Base-by-base conservation (phyloP, 2,329 filamentous ascomycete species). In the Colletotrichum destructivum region DNA sequence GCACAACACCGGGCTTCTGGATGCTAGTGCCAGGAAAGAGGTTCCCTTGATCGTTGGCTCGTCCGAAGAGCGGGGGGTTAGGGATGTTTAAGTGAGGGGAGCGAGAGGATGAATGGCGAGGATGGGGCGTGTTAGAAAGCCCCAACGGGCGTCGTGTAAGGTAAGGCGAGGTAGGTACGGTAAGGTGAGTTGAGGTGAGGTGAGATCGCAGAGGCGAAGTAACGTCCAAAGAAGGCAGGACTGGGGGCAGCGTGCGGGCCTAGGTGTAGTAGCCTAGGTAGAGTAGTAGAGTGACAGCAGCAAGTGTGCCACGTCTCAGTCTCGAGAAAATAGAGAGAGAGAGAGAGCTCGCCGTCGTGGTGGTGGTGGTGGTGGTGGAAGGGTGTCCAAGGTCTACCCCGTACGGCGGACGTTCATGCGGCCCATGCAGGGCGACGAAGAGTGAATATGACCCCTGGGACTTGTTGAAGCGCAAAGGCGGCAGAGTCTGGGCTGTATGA, bases 1-100 rank as follows among this genome's bases (percentile, higher is more conserved):
- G 66, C 69, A 60, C 65, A 46, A 60, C 69, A 72, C 69, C 69
- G 69, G 59, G 59, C 66, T 64, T 72, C 65, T 72, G 54, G 54
- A 69, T 42, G 57, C 65, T 72, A 69, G 69, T 72, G 60, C 69
- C 21, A 64, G 47, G 69, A 55, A 63, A 40, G 60, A 49, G 26
- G 51, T 42, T 69, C 47, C 64, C 69, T 69, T 69, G 59, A 52
- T 46, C 46, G 44, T 55, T 59, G 47, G 42, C 61, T 63, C 47
- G 46, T 64, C 64, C 54, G 65, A 64, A 55, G 54, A 69, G 65
- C 54, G 59, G 65, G 65, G 60, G n/a, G 46, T 42, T 56, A 56
- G 52, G 52, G 31, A 21, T 18, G 18, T 56, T 38, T 51, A 60
- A 69, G 60, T 63, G 35, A 56, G 23, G 59, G 59, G 59, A 46